These are phyloP conservation scores for Pythium graminicola DNA, from an alignment of 352 stramenopile genomes.

Conservation along the genomic window DNA sequence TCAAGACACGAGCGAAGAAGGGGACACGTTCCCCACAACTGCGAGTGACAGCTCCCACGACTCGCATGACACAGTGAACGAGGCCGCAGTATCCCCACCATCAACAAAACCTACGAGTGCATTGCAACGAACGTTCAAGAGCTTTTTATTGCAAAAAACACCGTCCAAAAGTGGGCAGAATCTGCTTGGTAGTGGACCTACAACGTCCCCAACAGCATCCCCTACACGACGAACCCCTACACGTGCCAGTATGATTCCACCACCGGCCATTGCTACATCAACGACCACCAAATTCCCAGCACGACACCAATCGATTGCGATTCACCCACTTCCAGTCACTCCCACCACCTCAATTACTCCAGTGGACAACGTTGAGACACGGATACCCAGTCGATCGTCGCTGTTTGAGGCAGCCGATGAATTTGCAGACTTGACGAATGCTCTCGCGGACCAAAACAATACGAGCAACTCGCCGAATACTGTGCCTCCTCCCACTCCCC, in stretches of 20 bases:
- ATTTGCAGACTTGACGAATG: slow-evolving; percentile 16
- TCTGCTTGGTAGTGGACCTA: not conserved
- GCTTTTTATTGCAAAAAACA: slow-evolving; percentile 30
- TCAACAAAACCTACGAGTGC: slow-evolving; percentile 11
- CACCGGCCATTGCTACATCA: slow-evolving; percentile 8
- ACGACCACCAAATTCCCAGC: not conserved
- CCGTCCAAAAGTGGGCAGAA: slow-evolving; percentile 14
- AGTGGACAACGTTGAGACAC: no score
- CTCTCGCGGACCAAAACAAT: slow-evolving; percentile 21
- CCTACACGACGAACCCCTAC: not conserved
- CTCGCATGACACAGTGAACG: not conserved
- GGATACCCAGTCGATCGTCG: slow-evolving; percentile 6
- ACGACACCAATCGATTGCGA: not conserved
- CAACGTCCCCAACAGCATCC: slow-evolving; percentile 3
- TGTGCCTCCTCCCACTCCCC: not conserved
- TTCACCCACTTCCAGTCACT: not conserved
- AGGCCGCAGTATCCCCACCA: not conserved
- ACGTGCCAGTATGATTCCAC: slow-evolving; percentile 18
- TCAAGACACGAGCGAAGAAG: slow-evolving; percentile 37
- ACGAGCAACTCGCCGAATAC: not conserved
- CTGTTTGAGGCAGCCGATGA: slow-evolving; percentile 19
- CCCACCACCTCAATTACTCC: no score
- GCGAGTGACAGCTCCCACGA: slow-evolving; percentile 9
- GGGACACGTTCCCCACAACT: not conserved
- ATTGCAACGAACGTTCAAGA: slow-evolving; percentile 55